Conservation (phyloP, 2,329 filamentous ascomycete species). For the Aspergillus sp. region DNA sequence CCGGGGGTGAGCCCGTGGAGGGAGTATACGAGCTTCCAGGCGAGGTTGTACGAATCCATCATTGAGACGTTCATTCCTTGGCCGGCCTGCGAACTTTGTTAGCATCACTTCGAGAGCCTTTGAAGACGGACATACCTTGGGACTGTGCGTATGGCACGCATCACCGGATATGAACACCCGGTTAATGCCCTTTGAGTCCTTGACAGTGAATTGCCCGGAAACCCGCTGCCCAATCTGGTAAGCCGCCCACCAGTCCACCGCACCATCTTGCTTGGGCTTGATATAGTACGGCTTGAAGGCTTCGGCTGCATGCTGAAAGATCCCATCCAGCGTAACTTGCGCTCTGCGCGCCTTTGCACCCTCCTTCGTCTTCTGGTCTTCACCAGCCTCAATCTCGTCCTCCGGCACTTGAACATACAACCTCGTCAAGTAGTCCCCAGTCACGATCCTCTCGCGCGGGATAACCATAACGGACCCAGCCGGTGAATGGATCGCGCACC, state of each 20-base stretch:
- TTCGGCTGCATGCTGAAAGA: slow-evolving; percentile 67
- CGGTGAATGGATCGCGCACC: slow-evolving; percentile 75
- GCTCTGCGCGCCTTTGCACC: slow-evolving; percentile 65
- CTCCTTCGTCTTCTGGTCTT: slow-evolving; percentile 53
- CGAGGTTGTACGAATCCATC: slow-evolving; percentile 56
- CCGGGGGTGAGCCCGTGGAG: slow-evolving; percentile 42
- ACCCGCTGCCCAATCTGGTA: slow-evolving; percentile 77
- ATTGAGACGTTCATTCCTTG: slow-evolving; percentile 83
- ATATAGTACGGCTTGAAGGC: slow-evolving; percentile 71
- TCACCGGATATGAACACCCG: slow-evolving; percentile 77
- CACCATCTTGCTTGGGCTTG: slow-evolving; percentile 60
- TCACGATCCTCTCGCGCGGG: slow-evolving; percentile 65
- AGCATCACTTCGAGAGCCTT: slow-evolving; percentile 8
- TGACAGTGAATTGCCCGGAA: slow-evolving; percentile 50
- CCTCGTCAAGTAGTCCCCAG: slow-evolving; percentile 70
- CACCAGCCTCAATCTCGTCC: slow-evolving; percentile 30
- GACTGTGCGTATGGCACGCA: slow-evolving; percentile 79
- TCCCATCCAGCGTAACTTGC: slow-evolving; percentile 66
- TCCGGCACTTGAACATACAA: slow-evolving; percentile 60
- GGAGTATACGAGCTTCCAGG: slow-evolving; percentile 46
- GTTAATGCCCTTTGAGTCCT: slow-evolving; percentile 70
- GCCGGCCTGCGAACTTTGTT: slow-evolving; percentile 55
- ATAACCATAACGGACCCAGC: slow-evolving; percentile 81
- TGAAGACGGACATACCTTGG: slow-evolving; percentile 53
- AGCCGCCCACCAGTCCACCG: slow-evolving; percentile 74